These are phyloP conservation scores for Ceratocystis huliohia DNA, from an alignment of 2,329 filamentous ascomycete genomes.

Conservation along the genomic window DNA sequence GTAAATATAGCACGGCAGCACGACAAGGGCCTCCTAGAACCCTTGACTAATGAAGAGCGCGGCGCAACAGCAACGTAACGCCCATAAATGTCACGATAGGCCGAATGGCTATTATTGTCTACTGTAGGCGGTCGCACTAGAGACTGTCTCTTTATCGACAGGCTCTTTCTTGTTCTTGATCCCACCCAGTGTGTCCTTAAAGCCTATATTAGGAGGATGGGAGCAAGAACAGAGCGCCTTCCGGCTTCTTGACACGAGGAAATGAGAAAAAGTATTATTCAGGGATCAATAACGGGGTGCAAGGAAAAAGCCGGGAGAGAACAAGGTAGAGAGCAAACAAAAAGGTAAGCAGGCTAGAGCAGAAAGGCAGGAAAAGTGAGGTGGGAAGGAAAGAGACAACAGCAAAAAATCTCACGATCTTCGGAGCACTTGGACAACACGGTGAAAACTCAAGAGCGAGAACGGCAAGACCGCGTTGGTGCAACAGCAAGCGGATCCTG, in stretches of 20 bases:
- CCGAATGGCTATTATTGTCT: no score
- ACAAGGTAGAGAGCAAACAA: neutral
- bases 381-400: neutral
- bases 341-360: neutral
- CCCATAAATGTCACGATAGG: no score
- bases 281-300: neutral
- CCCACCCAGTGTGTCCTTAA: no score
- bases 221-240: neutral
- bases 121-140: no score
- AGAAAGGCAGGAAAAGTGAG: neutral
- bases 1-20: neutral
- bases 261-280: neutral
- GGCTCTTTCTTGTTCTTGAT: no score
- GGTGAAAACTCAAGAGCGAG: neutral
- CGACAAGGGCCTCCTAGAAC: no score
- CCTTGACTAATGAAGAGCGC: no score
- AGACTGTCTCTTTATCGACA: no score
- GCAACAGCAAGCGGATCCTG: neutral
- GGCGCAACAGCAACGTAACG: no score
- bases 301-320: slow-evolving; percentile 1
- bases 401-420: neutral
- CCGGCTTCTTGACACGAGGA: neutral
- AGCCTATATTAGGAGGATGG: neutral
- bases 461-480: neutral
- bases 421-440: neutral